A percentile compares a stretch with the other conserved stretches of the same genome.
Conservation (phyloP, 1,139 yeast species). For the Kluyveromyces marxianus region DNA sequence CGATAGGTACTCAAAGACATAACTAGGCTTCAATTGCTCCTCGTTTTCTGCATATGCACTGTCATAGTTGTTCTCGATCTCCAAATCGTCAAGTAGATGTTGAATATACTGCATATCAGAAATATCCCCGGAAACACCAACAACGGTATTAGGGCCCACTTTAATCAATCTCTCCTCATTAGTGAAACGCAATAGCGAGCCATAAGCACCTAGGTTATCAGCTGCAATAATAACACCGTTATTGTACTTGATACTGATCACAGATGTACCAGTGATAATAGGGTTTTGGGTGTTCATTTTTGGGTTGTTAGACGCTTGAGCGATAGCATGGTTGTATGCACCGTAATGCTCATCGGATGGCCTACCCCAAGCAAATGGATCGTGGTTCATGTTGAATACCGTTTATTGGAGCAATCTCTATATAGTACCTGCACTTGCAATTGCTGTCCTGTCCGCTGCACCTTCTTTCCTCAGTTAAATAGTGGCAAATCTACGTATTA, state of each 20-base stretch:
- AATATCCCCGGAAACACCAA: conserved; percentile 92
- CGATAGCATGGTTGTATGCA: conserved; percentile 61
- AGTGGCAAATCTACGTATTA: conserved; percentile 1
- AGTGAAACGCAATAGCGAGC: conserved; percentile 81
- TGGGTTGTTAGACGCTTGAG: conserved; percentile 54
- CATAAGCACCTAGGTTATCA: conserved; percentile 89
- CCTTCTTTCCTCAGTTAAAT: background rate
- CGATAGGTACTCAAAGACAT: conserved; percentile 81
- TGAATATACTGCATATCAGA: conserved; percentile 86
- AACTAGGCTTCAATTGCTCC: conserved; percentile 70
- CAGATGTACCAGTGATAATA: conserved; percentile 93
- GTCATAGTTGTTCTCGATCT: conserved; percentile 71
- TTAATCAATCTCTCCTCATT: conserved; percentile 76
- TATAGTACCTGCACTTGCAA: background rate
- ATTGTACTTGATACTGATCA: conserved; percentile 79
- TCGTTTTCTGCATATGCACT: conserved; percentile 47
- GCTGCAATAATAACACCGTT: conserved; percentile 94
- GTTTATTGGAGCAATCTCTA: background rate
- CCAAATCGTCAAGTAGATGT: conserved; percentile 69
- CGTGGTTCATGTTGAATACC: conserved; percentile 67
- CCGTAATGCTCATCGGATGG: conserved; percentile 82
- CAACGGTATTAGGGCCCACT: conserved; percentile 80
- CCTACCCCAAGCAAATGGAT: conserved; percentile 93
- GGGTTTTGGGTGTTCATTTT: conserved; percentile 88
- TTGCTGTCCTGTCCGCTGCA: background rate